Base-by-base conservation (phyloP, 192 early-diverging fungal species). In the Coemansia sp. region DNA sequence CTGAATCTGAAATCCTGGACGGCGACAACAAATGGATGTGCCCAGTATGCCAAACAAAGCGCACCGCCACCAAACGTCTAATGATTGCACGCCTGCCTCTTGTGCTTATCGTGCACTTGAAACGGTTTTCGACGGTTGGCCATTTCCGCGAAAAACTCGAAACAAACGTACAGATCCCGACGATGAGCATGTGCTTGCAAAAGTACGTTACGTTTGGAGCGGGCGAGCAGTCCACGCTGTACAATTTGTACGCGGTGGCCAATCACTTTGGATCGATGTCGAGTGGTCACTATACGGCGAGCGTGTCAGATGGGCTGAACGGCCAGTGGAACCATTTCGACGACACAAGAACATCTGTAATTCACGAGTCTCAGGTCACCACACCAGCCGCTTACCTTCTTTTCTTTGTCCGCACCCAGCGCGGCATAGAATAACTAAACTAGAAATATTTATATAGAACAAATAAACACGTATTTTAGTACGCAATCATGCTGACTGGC, bases 71-170 rank as follows among this genome's bases (percentile, higher is more conserved):
- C 17, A 99, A 99, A 68, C 79, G 76, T 17, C 64, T 96, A 40
- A 83, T 86, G 11, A 81, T 99, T 11, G 88, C 92, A 1, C 81
- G 86, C 23, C 73, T 97, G 24, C 97, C 97, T 1, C 82, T 88
- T 51, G 88, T 99, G 28, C 74, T 99, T n/a, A 70, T 98, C 52
- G 86, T 99, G 53, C 94, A 98, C 60, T 61, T 99, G 64, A 99
- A 98, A 72, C 85, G 96, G 52, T 99, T 98, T 57, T 96, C 89
- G 17, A 93, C 84, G 31, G 80, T 92, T 56, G 96, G 96, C 0
- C 95, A 93, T 7, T 98, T 98, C 71, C 86, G 89, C 44, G 88
- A 96, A 70, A 97, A 97, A 66, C 68, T 99, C 26, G 93, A 95
- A 50, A 91, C 90, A 0, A 81, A 85, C 66, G 93, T 98, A 1